A percentile compares a stretch with the other conserved stretches of the same genome.
Evolutionary conservation across 2,329 filamentous ascomycete genomes (phyloP).

Genomic region (Cercospora sp.): DNA sequence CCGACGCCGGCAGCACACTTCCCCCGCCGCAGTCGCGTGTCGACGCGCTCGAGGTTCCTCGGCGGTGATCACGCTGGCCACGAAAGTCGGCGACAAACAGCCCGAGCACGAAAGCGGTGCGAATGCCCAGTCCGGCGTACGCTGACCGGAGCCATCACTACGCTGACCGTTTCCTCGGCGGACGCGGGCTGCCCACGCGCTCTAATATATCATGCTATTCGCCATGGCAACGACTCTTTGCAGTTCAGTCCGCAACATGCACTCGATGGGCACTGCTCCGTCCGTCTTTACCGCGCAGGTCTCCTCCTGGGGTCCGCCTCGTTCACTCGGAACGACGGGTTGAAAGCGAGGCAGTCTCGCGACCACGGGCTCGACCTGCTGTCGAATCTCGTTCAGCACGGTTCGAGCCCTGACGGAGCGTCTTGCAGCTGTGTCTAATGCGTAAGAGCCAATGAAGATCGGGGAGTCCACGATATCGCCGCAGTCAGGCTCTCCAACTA

Average conservation of each 20-base stretch:
- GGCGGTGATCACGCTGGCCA: background rate
- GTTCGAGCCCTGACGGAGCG: constrained; percentile 5
- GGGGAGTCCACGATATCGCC: constrained; percentile 2
- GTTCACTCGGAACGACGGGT: background rate
- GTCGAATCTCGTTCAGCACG: constrained; percentile 8
- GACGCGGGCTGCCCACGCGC: background rate
- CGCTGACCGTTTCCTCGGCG: background rate
- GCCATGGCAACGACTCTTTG: background rate
- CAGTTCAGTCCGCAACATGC: background rate
- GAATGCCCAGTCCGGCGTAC: background rate
- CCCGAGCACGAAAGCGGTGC: background rate
- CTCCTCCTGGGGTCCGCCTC: background rate
- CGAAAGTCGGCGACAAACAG: background rate
- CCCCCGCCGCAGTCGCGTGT: too few species aligned
- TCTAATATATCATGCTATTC: background rate
- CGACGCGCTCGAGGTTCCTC: background rate
- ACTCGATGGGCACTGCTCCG: background rate
- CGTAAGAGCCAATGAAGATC: constrained; percentile 5
- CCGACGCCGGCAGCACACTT: background rate
- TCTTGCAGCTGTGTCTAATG: constrained; percentile 7
- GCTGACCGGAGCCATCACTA: background rate
- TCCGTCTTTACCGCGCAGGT: background rate
- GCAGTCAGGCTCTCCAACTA: background rate
- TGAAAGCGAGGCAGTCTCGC: constrained; percentile 4
- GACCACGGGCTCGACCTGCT: constrained; percentile 9